Conservation (phyloP, 331 rosid species). For the Ulmus americana region DNA sequence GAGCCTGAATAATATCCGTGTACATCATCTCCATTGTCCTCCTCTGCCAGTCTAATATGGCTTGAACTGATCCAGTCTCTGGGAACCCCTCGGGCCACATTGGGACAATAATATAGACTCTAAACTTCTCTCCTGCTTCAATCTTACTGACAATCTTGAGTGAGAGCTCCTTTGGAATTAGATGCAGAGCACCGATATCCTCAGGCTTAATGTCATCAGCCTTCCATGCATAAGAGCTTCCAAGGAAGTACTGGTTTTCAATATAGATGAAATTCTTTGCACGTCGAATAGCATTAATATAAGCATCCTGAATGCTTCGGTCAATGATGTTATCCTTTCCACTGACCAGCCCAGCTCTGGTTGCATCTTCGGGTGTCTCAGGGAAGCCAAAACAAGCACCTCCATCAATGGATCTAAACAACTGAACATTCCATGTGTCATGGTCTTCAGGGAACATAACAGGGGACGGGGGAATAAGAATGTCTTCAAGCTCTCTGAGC, state of each 20-base stretch:
- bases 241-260: slow-evolving; percentile 94
- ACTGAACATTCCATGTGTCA: slow-evolving; percentile 90
- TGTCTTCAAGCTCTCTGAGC: slow-evolving; percentile 63
- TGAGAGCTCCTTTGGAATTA: slow-evolving; percentile 89
- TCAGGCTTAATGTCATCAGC: slow-evolving; percentile 56
- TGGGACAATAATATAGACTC: slow-evolving; percentile 76
- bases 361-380: slow-evolving; percentile 78
- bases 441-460: slow-evolving; percentile 70
- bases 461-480: slow-evolving; percentile 79
- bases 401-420: slow-evolving; percentile 90
- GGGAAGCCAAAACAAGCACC: slow-evolving; percentile 98
- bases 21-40: slow-evolving; percentile 98
- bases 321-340: slow-evolving; percentile 93
- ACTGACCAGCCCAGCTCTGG: slow-evolving; percentile 80
- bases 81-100: slow-evolving; percentile 99
- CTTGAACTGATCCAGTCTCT: slow-evolving; percentile 86
- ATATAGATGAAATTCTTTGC: slow-evolving; percentile 92
- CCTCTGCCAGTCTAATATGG: slow-evolving; percentile 93
- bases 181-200: slow-evolving; percentile 71
- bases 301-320: slow-evolving; percentile 93
- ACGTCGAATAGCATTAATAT: slow-evolving; percentile 80
- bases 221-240: slow-evolving; percentile 86
- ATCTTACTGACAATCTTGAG: slow-evolving; percentile 81
- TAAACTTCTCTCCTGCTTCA: slow-evolving; percentile 77
- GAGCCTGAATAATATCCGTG: slow-evolving; percentile 53